Percentiles rank a stretch among this genome's conserved stretches.
Evolutionary conservation across 805 yeast genomes (phyloP).

Genomic region (Ogataea naganishii): DNA sequence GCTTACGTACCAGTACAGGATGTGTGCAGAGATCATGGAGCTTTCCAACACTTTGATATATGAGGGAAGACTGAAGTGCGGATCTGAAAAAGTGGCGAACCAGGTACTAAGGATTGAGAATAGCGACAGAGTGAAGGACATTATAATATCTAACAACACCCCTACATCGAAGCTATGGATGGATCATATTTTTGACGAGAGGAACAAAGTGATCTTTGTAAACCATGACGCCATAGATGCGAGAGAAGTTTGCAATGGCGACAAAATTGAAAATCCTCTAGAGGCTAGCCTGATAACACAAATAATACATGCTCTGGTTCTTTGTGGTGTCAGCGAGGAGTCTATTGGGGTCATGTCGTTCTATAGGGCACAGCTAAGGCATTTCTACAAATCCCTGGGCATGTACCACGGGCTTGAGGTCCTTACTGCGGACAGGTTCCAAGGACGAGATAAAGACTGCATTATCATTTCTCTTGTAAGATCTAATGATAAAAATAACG

Average conservation of each 20-base stretch:
- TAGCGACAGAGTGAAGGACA: constrained; percentile 17
- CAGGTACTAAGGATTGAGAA: constrained; percentile 45
- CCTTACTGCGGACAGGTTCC: constrained; percentile 91
- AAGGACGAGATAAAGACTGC: constrained; percentile 93
- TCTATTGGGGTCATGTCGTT: constrained; percentile 84
- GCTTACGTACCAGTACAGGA: constrained; percentile 78
- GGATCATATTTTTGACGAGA: constrained; percentile 40
- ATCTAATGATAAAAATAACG: constrained; percentile 53
- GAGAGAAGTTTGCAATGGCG: constrained; percentile 46
- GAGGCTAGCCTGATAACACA: constrained; percentile 64
- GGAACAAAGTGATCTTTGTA: constrained; percentile 62
- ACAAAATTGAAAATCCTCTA: constrained; percentile 60
- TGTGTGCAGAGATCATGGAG: constrained; percentile 84
- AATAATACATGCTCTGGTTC: constrained; percentile 47
- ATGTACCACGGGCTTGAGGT: constrained; percentile 49
- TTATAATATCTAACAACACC: constrained; percentile 5
- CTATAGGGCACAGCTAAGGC: constrained; percentile 69
- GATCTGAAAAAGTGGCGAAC: constrained; percentile 51
- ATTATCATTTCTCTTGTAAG: constrained; percentile 84
- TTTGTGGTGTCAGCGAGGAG: constrained; percentile 49
- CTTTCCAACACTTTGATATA: constrained; percentile 76
- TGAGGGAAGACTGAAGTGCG: constrained; percentile 69
- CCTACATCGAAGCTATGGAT: constrained; percentile 39
- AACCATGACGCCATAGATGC: constrained; percentile 69
- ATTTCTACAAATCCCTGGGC: constrained; percentile 27